Evolutionary conservation across 2,329 filamentous ascomycete genomes (phyloP), one percentile per base, ranked within the genome.

Genomic region (Pyricularia pennisetigena): DNA sequence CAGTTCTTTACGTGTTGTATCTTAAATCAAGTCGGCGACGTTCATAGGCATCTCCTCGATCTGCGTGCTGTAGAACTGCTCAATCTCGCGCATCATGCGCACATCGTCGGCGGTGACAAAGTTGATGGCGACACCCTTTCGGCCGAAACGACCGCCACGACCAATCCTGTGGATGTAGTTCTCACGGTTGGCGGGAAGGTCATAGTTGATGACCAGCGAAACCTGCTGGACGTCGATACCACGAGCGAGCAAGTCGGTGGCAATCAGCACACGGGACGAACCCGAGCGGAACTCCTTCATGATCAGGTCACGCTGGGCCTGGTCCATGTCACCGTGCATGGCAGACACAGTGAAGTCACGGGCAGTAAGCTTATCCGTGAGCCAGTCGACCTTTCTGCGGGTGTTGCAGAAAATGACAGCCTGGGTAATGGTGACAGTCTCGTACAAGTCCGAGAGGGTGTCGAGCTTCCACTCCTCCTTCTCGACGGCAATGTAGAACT

Each of bases 401-500:
- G 95, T 99, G 81, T 99, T 99, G 86, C 95, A 99, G 85, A 99
- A 99, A 78, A 99, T 99, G 78, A 99, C 95, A 64, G 95, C 95
- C 82, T 98, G 95, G 20, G 95, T 98, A 76, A 99, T 98, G 68
- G 95, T 99, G 63, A 99, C 86, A 14, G 95, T 98, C 78, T 99
- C 95, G 85, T 99, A 99, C 69, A 99, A 89, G 82, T 99, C 95
- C 80, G 93, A 98, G 4, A 99, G 88, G 2, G 95, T 99, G 78
- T 99, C 95, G 74, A 99, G 97, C 80, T 99, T 99, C 95, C 95
- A 99, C 78, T 98, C 95, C 79, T 99, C 95, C 83, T 97, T 98
- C 81, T 99, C 95, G 24, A 98, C 95, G 1, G 95, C 95, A 75
- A 99, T 98, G 78, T 97, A 99, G 84, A 97, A 99, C 79, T 99